phyloP scores from a whole-genome alignment of 116 monocot genomes.

The Dioscorea cayenensis region DNA sequence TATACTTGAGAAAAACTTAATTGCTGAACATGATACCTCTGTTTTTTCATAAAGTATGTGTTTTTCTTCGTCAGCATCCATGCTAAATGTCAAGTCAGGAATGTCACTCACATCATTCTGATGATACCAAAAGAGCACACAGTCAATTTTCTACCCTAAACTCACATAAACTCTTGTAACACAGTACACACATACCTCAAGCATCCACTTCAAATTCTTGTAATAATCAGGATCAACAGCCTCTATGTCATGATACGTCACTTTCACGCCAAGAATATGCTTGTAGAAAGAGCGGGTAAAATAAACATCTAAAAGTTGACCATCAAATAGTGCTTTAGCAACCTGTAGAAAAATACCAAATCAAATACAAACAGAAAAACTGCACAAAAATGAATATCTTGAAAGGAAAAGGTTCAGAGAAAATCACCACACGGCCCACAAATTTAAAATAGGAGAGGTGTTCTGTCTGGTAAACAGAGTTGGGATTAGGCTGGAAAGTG shows the following conservation, averaged over 20 bases:
- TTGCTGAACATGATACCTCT: slow-evolving; percentile 19
- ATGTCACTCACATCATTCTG: slow-evolving; percentile 63
- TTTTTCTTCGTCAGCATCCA: slow-evolving; percentile 67
- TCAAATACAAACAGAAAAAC: background rate
- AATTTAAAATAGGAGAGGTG: slow-evolving; percentile 70
- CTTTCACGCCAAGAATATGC: slow-evolving; percentile 66
- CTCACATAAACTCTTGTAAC: background rate
- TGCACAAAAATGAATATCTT: background rate
- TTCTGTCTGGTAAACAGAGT: slow-evolving; percentile 64
- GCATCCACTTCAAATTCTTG: slow-evolving; percentile 76
- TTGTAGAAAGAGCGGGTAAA: slow-evolving; percentile 70
- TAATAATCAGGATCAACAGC: slow-evolving; percentile 75
- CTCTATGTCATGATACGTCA: slow-evolving; percentile 68
- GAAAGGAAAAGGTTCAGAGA: background rate
- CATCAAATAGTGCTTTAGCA: slow-evolving; percentile 66
- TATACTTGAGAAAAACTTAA: background rate
- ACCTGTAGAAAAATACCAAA: slow-evolving; percentile 20
- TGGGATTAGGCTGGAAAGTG: slow-evolving; percentile 62
- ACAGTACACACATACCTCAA: slow-evolving; percentile 29
- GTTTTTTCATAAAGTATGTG: slow-evolving; percentile 65
- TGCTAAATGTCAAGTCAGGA: slow-evolving; percentile 62
- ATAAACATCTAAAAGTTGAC: slow-evolving; percentile 62
- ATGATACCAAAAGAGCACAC: background rate
- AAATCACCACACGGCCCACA: slow-evolving; percentile 57
- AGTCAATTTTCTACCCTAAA: background rate